Conservation (phyloP, 495 filamentous ascomycete genomes). For the Amphirosellinia nigrospora region DNA sequence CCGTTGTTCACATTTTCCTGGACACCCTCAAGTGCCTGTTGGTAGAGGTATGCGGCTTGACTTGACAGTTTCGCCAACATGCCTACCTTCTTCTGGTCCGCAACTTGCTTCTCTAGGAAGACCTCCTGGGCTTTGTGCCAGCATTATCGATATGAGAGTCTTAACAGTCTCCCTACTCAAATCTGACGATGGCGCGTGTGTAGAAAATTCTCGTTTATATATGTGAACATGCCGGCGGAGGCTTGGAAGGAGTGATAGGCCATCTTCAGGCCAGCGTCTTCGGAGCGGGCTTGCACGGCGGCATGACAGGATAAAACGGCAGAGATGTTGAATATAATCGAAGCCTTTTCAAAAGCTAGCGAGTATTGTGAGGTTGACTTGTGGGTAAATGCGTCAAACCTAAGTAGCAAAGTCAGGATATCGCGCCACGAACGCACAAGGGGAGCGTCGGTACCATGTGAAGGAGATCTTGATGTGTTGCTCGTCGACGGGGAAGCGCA, state of each 20-base stretch:
- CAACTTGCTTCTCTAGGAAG: conserved; percentile 94
- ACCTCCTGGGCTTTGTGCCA: conserved; percentile 96
- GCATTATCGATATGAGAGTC: conserved; percentile 87
- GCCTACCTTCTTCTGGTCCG: conserved; percentile 91
- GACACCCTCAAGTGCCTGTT: conserved; percentile 83
- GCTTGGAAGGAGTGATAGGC: conserved; percentile 99
- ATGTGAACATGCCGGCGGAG: conserved; percentile 98
- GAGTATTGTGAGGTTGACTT: conserved; percentile 95
- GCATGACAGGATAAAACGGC: conserved; percentile 96
- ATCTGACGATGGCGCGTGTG: conserved; percentile 95
- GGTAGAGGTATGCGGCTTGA: conserved; percentile 86
- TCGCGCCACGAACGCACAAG: not conserved
- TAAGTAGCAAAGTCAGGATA: conserved; percentile 47
- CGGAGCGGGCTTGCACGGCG: conserved; percentile 87
- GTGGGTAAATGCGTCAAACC: conserved; percentile 98
- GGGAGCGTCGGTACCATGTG: conserved; percentile 74
- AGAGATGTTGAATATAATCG: conserved; percentile 99
- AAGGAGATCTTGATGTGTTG: conserved; percentile 99
- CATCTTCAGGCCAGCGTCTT: conserved; percentile 91
- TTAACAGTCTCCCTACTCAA: conserved; percentile 94
- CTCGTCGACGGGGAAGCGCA: conserved; percentile 96
- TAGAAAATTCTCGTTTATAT: conserved; percentile 99
- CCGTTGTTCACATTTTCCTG: conserved; percentile 92
- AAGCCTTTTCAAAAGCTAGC: conserved; percentile 96
- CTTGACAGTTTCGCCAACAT: conserved; percentile 90